A percentile compares a stretch with the other conserved stretches of the same genome.
These are phyloP conservation scores for Geranomyces variabilis DNA, from an alignment of 192 early-diverging fungal species.

Conservation along the genomic window DNA sequence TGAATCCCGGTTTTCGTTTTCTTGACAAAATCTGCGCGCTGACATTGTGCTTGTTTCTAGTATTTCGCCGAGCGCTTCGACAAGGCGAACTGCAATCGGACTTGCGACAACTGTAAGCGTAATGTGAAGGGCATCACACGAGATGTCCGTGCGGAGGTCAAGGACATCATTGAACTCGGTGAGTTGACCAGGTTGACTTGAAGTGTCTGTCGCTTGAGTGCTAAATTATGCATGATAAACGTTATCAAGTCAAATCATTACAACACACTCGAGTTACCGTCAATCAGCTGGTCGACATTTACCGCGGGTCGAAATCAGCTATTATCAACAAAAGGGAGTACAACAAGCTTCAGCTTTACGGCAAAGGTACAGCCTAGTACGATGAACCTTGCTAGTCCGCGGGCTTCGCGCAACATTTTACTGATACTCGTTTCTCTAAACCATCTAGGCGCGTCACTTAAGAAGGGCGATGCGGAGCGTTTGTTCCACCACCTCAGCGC, in stretches of 20 bases:
- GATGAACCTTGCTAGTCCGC: background rate
- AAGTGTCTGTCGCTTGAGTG: no score
- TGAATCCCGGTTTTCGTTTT: background rate
- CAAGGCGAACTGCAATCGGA: constrained; percentile 61
- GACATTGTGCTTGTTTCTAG: constrained; percentile 8
- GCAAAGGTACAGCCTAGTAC: constrained; percentile 42
- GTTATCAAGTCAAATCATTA: constrained; percentile 13
- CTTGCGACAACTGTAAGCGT: constrained; percentile 88
- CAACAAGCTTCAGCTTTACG: constrained; percentile 56
- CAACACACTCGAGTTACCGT: constrained; percentile 63
- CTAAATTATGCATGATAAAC: constrained; percentile 4
- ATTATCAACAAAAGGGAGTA: constrained; percentile 57
- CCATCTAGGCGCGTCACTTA: constrained; percentile 23
- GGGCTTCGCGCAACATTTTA: background rate
- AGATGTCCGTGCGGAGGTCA: constrained; percentile 61
- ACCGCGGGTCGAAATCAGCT: constrained; percentile 67
- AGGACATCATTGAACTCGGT: constrained; percentile 57
- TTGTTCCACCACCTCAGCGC: constrained; percentile 71
- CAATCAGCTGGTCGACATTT: constrained; percentile 72
- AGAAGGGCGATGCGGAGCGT: constrained; percentile 66
- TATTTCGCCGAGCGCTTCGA: constrained; percentile 92
- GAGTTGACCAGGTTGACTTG: no score
- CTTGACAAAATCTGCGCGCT: background rate
- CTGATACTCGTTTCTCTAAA: constrained; percentile 49
- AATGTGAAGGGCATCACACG: constrained; percentile 30